phyloP scores from a whole-genome alignment of 495 filamentous ascomycete genomes.

The Aspergillus avenaceus region DNA sequence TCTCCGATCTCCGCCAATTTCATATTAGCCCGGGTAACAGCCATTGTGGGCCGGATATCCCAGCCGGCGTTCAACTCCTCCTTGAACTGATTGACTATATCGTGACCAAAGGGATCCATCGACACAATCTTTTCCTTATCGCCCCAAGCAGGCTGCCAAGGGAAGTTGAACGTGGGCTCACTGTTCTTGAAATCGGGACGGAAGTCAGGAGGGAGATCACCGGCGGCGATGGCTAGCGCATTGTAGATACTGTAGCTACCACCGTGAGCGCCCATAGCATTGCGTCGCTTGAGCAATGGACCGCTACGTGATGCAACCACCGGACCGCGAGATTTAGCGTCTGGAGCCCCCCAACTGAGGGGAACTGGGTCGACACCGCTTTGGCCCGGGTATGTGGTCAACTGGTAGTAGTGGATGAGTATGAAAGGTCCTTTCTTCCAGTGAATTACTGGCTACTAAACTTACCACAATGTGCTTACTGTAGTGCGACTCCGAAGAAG shows the following conservation, averaged over 20 bases:
- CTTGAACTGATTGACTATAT: conserved; percentile 45
- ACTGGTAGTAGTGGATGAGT: conserved; percentile 18
- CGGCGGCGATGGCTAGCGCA: conserved; percentile 87
- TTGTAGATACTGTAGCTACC: conserved; percentile 98
- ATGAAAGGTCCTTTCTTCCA: background rate
- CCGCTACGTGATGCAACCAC: conserved; percentile 81
- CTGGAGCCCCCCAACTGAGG: conserved; percentile 81
- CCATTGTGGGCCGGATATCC: conserved; percentile 94
- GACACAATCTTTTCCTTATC: conserved; percentile 95
- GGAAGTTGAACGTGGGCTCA: conserved; percentile 82
- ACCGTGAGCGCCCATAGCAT: conserved; percentile 87
- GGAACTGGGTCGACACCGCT: conserved; percentile 86
- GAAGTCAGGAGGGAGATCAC: conserved; percentile 79
- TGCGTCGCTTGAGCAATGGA: conserved; percentile 76
- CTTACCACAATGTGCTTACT: conserved; percentile 45
- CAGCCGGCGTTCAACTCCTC: conserved; percentile 58
- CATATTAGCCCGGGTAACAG: conserved; percentile 95
- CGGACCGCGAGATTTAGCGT: conserved; percentile 72
- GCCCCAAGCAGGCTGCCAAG: conserved; percentile 83
- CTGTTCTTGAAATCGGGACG: conserved; percentile 93
- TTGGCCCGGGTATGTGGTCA: conserved; percentile 92
- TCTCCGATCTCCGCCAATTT: conserved; percentile 90
- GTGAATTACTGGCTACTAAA: background rate
- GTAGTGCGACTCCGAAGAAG: conserved; percentile 24
- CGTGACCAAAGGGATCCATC: conserved; percentile 92